Percentiles rank a stretch among this genome's conserved stretches.
phyloP scores from a whole-genome alignment of 2,329 filamentous ascomycete genomes.

The Pseudocercospora macadamiae region DNA sequence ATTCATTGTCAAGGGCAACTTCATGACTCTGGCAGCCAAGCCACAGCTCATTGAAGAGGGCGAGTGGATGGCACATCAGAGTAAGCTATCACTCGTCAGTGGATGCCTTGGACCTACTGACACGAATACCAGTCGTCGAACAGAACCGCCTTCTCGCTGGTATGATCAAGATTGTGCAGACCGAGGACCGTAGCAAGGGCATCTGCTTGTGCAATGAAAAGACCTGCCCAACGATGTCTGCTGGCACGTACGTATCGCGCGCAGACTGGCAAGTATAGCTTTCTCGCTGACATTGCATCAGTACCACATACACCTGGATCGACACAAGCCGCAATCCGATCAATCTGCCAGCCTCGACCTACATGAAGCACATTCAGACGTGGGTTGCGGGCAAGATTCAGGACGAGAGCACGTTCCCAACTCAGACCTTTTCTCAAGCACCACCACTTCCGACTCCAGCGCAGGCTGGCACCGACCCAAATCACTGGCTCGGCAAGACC shows the following conservation, averaged over 20 bases:
- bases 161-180: conserved; percentile 82
- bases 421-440: conserved; percentile 72
- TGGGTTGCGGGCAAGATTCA: conserved; percentile 98
- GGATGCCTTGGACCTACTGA: not conserved
- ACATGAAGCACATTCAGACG: conserved; percentile 93
- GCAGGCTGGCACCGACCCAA: conserved; percentile 53
- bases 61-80: conserved; percentile 95
- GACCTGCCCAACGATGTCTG: conserved; percentile 89
- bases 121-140: conserved; percentile 70
- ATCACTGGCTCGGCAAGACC: conserved; percentile 84
- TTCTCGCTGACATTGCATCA: conserved; percentile 41
- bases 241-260: conserved; percentile 75
- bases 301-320: conserved; percentile 95
- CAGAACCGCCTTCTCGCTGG: conserved; percentile 88
- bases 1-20: conserved; percentile 95
- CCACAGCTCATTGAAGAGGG: conserved; percentile 92
- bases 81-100: conserved; percentile 53
- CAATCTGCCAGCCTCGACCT: conserved; percentile 88
- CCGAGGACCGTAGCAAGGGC: conserved; percentile 72
- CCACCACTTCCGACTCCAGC: conserved; percentile 53
- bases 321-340: conserved; percentile 85
- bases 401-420: conserved; percentile 87
- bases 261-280: not conserved
- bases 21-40: conserved; percentile 90
- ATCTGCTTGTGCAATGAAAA: conserved; percentile 79